These are phyloP conservation scores for Taphrina deformans DNA, from an alignment of 1,139 yeast species.

Conservation along the genomic window DNA sequence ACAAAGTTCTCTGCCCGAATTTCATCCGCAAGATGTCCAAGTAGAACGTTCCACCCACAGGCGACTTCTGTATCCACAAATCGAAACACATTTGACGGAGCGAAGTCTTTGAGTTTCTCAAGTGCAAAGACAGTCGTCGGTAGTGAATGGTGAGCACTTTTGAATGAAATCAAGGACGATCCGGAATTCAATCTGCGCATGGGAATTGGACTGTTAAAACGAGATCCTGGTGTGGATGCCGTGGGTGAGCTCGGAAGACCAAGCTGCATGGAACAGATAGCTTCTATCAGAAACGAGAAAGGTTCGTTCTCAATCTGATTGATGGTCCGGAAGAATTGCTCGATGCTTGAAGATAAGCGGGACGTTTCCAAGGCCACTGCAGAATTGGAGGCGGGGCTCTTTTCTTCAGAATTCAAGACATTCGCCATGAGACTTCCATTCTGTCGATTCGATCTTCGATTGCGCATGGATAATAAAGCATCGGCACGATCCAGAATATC, in stretches of 20 bases:
- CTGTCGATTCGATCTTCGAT: neutral
- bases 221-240: neutral
- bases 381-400: neutral
- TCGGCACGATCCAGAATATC: conserved; percentile 23
- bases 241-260: conserved; percentile 13
- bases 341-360: neutral
- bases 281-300: conserved; percentile 11
- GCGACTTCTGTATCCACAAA: neutral
- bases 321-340: neutral
- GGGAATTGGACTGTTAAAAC: neutral
- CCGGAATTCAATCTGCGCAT: neutral
- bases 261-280: conserved; percentile 5
- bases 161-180: neutral
- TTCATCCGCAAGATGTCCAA: conserved; percentile 1
- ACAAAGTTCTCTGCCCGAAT: conserved; percentile 3
- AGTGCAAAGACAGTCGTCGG: conserved; percentile 2
- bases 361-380: neutral
- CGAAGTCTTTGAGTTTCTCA: neutral
- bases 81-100: neutral
- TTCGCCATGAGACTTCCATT: neutral
- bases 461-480: neutral
- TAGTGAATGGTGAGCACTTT: neutral
- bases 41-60: conserved; percentile 9
- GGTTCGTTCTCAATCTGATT: neutral
- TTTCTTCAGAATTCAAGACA: neutral